phyloP scores from a whole-genome alignment of 2,329 filamentous ascomycete genomes.

The Xylariaceae sp. region DNA sequence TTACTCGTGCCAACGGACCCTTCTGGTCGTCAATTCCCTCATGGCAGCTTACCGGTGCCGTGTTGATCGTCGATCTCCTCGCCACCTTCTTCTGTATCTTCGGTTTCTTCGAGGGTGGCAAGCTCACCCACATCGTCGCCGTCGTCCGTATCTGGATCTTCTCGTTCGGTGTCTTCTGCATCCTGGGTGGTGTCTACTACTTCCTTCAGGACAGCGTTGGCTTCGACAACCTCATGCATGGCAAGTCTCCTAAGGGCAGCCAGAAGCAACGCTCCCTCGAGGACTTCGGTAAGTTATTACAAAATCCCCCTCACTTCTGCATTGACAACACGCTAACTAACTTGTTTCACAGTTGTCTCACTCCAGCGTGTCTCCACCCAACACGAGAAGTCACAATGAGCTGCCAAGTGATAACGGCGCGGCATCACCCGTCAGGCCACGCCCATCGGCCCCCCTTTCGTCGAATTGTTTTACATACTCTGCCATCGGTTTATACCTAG shows the following conservation, averaged over 20 bases:
- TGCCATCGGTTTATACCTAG: slow-evolving; percentile 29
- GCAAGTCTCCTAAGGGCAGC: slow-evolving; percentile 76
- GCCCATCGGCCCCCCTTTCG: slow-evolving; percentile 18
- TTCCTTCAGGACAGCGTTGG: slow-evolving; percentile 74
- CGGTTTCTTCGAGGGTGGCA: slow-evolving; percentile 69
- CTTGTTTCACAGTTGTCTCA: slow-evolving; percentile 63
- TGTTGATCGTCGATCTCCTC: slow-evolving; percentile 75
- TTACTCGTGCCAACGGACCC: slow-evolving; percentile 86
- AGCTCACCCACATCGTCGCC: slow-evolving; percentile 70
- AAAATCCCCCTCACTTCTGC: background rate
- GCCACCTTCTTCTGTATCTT: slow-evolving; percentile 84
- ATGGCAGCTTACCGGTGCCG: slow-evolving; percentile 76
- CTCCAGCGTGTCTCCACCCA: slow-evolving; percentile 87
- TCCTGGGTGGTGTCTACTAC: slow-evolving; percentile 72
- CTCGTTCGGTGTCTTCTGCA: slow-evolving; percentile 83
- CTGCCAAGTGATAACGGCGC: slow-evolving; percentile 19
- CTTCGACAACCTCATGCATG: slow-evolving; percentile 92
- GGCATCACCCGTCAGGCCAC: slow-evolving; percentile 19
- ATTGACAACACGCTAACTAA: slow-evolving; percentile 41
- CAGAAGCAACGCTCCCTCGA: slow-evolving; percentile 81
- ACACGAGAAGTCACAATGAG: slow-evolving; percentile 77
- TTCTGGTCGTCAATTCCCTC: slow-evolving; percentile 90
- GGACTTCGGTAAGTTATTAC: slow-evolving; percentile 71
- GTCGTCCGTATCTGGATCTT: slow-evolving; percentile 89
- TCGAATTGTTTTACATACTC: slow-evolving; percentile 26